Base-by-base conservation (phyloP, 768 basidiomycete species). In the Auriscalpium orientale region DNA sequence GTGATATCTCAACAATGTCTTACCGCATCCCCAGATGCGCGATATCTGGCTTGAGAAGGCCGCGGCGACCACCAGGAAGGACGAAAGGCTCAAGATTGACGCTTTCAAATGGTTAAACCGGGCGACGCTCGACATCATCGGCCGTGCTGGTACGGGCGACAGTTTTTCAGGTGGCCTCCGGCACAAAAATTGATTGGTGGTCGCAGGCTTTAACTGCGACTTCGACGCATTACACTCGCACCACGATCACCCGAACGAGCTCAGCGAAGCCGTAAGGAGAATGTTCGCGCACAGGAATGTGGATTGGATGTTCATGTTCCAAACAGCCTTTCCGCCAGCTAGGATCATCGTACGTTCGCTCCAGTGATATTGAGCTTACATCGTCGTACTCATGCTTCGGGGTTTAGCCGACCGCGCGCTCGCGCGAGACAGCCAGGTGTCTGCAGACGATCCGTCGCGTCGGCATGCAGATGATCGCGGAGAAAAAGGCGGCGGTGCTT, bases 401-500 rank as follows among this genome's bases (percentile, higher is more conserved):
- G 16, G 6, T 13, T 7, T 34, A 55, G 54, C 48, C 54, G 10
- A 38, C 47, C 8, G 48, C 33, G 33, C 54, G 54, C 6, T 18
- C 37, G 8, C 46, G 54, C 13, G 28, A 8, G 37, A 55, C 28
- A 10, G 48, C 46, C 2, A 49, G 37, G 28, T 28, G 13, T n/a
- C 16, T 21, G 10, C 21, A 48, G 46, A 40, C 43, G 3, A 49
- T 55, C 47, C 36, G 36, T 4, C 47, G 43, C 47, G 33, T 50
- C 2, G 46, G 54, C 20, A 49, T 8, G 20, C 16, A 55, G 40
- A 21, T 55, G 20, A 46, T 49, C 15, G 36, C 37, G 5, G 47
- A 55, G 61, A 71, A 66, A 63, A 74, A 72, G 59, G 66, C 66
- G 2, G 68, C 64, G 9, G 68, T 75, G 8, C 56, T 61, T 10